Evolutionary conservation across 257 asterid species (phyloP).

Genomic region (Haberlea rhodopensis): DNA sequence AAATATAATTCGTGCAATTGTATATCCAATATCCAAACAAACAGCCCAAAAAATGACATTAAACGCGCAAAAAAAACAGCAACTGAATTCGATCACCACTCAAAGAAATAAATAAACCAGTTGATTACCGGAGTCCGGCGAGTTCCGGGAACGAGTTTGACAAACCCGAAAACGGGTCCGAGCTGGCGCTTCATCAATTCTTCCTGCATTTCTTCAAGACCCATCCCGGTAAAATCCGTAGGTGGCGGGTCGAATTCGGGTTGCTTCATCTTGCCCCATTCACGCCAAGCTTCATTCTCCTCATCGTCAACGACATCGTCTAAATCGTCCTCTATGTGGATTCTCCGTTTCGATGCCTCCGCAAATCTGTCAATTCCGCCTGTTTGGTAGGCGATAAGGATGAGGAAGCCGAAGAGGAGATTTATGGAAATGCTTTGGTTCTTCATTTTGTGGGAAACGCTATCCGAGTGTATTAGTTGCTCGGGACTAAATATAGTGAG

Average conservation of each 20-base stretch:
- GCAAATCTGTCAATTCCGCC: conserved; percentile 30
- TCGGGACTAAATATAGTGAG: too few relatives aligned
- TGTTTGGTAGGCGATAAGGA: conserved; percentile 38
- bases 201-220: conserved; percentile 49
- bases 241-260: conserved; percentile 81
- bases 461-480: neutral
- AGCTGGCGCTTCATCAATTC: conserved; percentile 65
- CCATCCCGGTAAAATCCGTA: conserved; percentile 49
- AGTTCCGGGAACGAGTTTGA: conserved; percentile 74
- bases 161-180: conserved; percentile 92
- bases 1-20: neutral
- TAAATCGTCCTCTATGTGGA: conserved; percentile 80
- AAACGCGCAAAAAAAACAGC: neutral
- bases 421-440: conserved; percentile 21
- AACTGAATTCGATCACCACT: neutral
- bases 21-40: neutral
- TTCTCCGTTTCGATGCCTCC: conserved; percentile 47
- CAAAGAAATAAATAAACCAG: neutral
- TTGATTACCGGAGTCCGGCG: conserved; percentile 58
- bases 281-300: conserved; percentile 78
- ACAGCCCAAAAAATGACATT: neutral
- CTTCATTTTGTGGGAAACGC: conserved; percentile 26
- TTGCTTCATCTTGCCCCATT: conserved; percentile 70
- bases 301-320: conserved; percentile 85
- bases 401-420: conserved; percentile 31